Evolutionary conservation across 805 yeast genomes (phyloP), one percentile per base, ranked within the genome.

Genomic region (Wickerhamomyces mucosus): DNA sequence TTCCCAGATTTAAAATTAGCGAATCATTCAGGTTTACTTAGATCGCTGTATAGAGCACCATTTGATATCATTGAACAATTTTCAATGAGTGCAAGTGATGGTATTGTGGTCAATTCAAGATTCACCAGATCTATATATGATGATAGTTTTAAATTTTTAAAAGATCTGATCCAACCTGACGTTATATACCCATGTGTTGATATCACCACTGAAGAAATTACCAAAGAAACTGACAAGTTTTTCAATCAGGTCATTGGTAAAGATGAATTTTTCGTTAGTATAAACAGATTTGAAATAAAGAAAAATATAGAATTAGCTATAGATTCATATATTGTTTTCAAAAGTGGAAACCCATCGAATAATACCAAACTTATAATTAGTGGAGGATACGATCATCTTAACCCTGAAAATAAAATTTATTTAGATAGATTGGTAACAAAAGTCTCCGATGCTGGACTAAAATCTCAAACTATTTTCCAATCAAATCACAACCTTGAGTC

Each of bases 1-100:
- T 89, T 89, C 55, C 98, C 99, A 0, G 99, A 92, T 55, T 79
- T 80, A 49, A 62, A 79, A 29, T 59, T 89, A 26, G 78, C 95
- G 0, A 59, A 61, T 14, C 77, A 78, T 32, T 60, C 67, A 3
- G 60, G 77, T 3, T 18, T 65, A 1, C 18, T 79, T 7, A 78
- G 85, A 45, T 60, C 57, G 37, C 30, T 81, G 0, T 92, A 92
- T 56, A 64, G 99, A 39, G 32, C 68, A 4, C 92, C 95, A 2
- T 89, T 92, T 55, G 95, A 92, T 54, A 42, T 59, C n/a, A 57
- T 81, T 15, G 99, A 92, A 56, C 85, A 83, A 43, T 65, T 80
- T 58, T 69, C 94, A 2, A 85, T 94, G 19, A 65, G 75, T 15
- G 59, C 69, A 25, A 72, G 95, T 26, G 96, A 92, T 55, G 59